Evolutionary conservation across 1,284 basidiomycete species (phyloP).

Genomic region (Pseudozyma sp.): DNA sequence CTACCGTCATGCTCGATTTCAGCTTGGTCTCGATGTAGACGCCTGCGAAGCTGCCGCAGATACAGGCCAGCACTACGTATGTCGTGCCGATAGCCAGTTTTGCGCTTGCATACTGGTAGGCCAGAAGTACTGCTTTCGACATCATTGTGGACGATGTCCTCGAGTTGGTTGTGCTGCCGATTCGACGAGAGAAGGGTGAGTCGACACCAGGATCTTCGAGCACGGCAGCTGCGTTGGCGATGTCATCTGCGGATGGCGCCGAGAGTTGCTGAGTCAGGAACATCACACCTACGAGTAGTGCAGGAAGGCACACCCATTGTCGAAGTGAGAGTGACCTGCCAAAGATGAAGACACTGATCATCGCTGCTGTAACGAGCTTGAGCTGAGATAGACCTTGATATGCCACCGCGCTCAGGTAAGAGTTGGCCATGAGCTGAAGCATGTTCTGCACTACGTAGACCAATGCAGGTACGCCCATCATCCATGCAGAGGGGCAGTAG

Average conservation of each 20-base stretch:
- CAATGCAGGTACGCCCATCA: conserved; percentile 41
- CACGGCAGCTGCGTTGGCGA: conserved; percentile 11
- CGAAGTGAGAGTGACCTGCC: conserved; percentile 20
- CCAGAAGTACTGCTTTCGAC: conserved; percentile 13
- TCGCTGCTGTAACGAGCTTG: conserved; percentile 40
- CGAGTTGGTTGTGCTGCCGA: neutral
- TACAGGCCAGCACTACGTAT: conserved; percentile 31
- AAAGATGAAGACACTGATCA: conserved; percentile 35
- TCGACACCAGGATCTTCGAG: conserved; percentile 1
- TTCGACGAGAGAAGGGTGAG: conserved; percentile 22
- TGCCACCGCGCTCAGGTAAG: conserved; percentile 36
- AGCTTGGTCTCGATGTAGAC: conserved; percentile 43
- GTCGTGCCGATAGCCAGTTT: conserved; percentile 10
- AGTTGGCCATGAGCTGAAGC: conserved; percentile 38
- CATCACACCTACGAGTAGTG: conserved; percentile 26
- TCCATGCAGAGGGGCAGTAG: conserved; percentile 33
- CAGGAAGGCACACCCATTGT: conserved; percentile 36
- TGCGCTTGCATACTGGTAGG: conserved; percentile 6
- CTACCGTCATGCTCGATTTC: conserved; percentile 39
- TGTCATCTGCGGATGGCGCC: neutral
- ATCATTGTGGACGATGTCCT: neutral
- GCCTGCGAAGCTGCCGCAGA: conserved; percentile 41
- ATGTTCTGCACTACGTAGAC: conserved; percentile 45
- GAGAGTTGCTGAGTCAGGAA: conserved; percentile 17
- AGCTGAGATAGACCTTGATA: conserved; percentile 45